These are phyloP conservation scores for Rhizopus sp. DNA, from an alignment of 371 early-diverging fungal genomes.

Conservation along the genomic window DNA sequence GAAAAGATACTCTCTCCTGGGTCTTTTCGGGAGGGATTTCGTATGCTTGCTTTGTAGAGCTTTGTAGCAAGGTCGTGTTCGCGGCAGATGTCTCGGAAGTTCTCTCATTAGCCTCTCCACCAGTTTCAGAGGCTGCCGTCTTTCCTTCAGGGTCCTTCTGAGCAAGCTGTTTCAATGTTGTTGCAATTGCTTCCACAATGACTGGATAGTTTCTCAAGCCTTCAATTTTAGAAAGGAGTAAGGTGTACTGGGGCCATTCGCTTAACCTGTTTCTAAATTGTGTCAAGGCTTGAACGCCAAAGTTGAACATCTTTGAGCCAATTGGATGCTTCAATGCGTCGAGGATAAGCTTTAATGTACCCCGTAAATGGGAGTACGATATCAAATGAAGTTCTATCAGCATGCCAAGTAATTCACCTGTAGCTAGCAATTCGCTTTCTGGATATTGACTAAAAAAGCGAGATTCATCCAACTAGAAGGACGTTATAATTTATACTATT, in stretches of 20 bases:
- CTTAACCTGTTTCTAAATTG: conserved; percentile 82
- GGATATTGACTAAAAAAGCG: conserved; percentile 93
- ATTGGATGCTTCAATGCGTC: conserved; percentile 81
- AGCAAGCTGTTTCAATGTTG: conserved; percentile 32
- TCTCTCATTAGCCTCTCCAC: conserved; percentile 48
- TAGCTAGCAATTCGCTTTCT: conserved; percentile 84
- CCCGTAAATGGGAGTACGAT: conserved; percentile 70
- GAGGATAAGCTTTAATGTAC: conserved; percentile 83
- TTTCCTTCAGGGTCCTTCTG: conserved; percentile 33
- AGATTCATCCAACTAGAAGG: conserved; percentile 84
- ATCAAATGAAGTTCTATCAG: conserved; percentile 86
- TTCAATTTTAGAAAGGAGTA: conserved; percentile 77
- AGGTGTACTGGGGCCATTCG: conserved; percentile 92
- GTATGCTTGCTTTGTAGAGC: conserved; percentile 23
- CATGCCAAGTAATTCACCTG: conserved; percentile 86
- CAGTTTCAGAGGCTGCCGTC: conserved; percentile 17
- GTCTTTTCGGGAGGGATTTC: conserved; percentile 69
- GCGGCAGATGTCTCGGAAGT: conserved; percentile 7
- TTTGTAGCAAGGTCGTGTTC: conserved; percentile 25
- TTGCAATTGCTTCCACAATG: conserved; percentile 31
- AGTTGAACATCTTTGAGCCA: conserved; percentile 83
- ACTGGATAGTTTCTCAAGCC: conserved; percentile 60
- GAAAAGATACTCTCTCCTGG: conserved; percentile 92
- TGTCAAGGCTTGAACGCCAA: conserved; percentile 85
- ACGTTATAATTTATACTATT: background rate